A percentile compares a stretch with the other conserved stretches of the same genome.
Evolutionary conservation across 495 filamentous ascomycete species (phyloP).

Genomic region (Hypoxylon lenormandii): DNA sequence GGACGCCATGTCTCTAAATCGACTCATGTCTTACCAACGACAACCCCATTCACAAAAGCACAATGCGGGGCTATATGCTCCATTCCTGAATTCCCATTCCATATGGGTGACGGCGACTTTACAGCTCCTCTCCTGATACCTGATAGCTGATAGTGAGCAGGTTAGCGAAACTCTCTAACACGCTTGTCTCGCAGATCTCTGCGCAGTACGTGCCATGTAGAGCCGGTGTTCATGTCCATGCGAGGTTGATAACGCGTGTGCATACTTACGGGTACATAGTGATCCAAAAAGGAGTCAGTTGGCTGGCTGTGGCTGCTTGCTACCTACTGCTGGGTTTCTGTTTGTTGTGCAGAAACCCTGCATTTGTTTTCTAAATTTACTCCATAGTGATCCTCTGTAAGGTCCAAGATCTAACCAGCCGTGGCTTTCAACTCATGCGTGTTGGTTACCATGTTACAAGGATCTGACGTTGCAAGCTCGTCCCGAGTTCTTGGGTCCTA

Average conservation of each 20-base stretch:
- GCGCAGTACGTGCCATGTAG: conserved; percentile 30
- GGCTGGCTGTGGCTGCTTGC: conserved; percentile 44
- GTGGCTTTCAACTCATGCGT: conserved; percentile 41
- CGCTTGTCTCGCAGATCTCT: conserved; percentile 35
- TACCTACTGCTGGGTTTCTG: conserved; percentile 25
- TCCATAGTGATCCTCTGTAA: conserved; percentile 22
- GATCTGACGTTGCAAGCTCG: conserved; percentile 36
- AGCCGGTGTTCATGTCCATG: conserved; percentile 26
- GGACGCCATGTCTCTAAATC: conserved; percentile 35
- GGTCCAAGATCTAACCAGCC: conserved; percentile 36
- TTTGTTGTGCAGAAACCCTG: conserved; percentile 29
- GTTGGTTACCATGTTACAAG: conserved; percentile 42
- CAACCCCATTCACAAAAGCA: conserved; percentile 35
- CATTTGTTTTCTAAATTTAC: conserved; percentile 46
- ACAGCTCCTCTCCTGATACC: conserved; percentile 1
- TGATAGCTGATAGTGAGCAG: conserved; percentile 4
- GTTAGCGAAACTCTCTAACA: conserved; percentile 26
- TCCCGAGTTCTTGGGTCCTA: conserved; percentile 40
- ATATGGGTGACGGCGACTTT: conserved; percentile 24
- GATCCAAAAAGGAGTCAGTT: conserved; percentile 31
- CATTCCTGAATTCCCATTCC: conserved; percentile 43
- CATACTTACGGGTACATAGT: neutral
- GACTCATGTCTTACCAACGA: conserved; percentile 33
- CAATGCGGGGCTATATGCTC: conserved; percentile 36
- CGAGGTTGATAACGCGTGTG: conserved; percentile 33